A percentile compares a stretch with the other conserved stretches of the same genome.
phyloP scores from a whole-genome alignment of 2,329 filamentous ascomycete species.

The Alternaria infectoria region DNA sequence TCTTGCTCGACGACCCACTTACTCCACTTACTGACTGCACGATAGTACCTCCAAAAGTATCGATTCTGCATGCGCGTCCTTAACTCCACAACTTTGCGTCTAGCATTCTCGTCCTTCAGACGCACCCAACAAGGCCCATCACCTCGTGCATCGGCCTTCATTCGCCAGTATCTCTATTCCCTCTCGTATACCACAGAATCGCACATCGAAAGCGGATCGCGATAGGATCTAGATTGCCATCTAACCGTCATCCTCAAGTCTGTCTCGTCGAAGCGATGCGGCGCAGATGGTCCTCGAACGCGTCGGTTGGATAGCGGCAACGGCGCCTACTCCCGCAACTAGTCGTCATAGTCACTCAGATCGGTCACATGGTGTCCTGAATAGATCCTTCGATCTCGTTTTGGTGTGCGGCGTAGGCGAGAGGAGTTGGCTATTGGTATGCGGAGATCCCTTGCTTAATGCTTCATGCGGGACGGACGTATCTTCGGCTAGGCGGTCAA shows the following conservation, averaged over 20 bases:
- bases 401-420: background rate
- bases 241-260: background rate
- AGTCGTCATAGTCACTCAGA: no score
- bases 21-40: background rate
- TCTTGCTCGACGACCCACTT: background rate
- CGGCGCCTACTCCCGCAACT: background rate
- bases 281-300: background rate
- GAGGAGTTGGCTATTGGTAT: background rate
- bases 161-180: background rate
- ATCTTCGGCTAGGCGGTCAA: background rate
- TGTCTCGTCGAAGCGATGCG: background rate
- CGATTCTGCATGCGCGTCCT: background rate
- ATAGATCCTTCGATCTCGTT: background rate
- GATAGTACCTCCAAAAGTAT: no score
- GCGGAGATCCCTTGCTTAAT: background rate
- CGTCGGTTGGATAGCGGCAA: background rate
- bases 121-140: background rate
- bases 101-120: background rate
- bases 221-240: background rate
- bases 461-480: background rate
- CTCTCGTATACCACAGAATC: background rate
- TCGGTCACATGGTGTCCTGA: background rate
- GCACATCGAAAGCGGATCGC: background rate
- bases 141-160: background rate
- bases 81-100: background rate